Evolutionary conservation across 2,329 filamentous ascomycete species (phyloP).

Genomic region (Hypoxylon sp.): DNA sequence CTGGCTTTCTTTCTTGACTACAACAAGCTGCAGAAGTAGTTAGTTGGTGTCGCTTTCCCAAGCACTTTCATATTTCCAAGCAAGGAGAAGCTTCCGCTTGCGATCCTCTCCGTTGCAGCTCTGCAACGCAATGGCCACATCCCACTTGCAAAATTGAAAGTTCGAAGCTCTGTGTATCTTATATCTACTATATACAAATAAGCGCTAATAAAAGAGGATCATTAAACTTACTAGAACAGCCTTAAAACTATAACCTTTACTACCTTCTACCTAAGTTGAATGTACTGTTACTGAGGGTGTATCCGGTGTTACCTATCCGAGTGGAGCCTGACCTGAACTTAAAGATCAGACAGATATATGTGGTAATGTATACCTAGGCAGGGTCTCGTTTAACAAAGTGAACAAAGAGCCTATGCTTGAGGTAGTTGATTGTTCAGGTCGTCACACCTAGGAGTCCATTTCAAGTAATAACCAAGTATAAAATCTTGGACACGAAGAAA

Average conservation of each 20-base stretch:
- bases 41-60: slow-evolving; percentile 24
- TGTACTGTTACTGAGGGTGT: slow-evolving; percentile 12
- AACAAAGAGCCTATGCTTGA: slow-evolving; percentile 12
- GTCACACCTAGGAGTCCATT: slow-evolving; percentile 6
- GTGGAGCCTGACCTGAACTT: slow-evolving; percentile 27
- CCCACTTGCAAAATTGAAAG: slow-evolving; percentile 3
- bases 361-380: slow-evolving; percentile 15
- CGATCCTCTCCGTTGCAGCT: background rate
- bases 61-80: slow-evolving; percentile 4
- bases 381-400: slow-evolving; percentile 12
- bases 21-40: slow-evolving; percentile 11
- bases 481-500: background rate
- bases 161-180: background rate
- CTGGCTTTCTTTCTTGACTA: slow-evolving; percentile 14
- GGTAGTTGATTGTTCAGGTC: slow-evolving; percentile 6
- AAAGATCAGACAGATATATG: slow-evolving; percentile 16
- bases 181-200: background rate
- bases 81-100: slow-evolving; percentile 12
- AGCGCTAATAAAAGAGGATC: background rate
- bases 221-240: slow-evolving; percentile 21
- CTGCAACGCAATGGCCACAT: slow-evolving; percentile 1
- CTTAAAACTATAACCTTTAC: background rate
- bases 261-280: background rate
- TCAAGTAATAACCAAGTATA: background rate
- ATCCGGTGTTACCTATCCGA: slow-evolving; percentile 22